A percentile compares a stretch with the other conserved stretches of the same genome.
Evolutionary conservation across 1,284 basidiomycete genomes (phyloP).

Genomic region (Fomitopsis pinicola): DNA sequence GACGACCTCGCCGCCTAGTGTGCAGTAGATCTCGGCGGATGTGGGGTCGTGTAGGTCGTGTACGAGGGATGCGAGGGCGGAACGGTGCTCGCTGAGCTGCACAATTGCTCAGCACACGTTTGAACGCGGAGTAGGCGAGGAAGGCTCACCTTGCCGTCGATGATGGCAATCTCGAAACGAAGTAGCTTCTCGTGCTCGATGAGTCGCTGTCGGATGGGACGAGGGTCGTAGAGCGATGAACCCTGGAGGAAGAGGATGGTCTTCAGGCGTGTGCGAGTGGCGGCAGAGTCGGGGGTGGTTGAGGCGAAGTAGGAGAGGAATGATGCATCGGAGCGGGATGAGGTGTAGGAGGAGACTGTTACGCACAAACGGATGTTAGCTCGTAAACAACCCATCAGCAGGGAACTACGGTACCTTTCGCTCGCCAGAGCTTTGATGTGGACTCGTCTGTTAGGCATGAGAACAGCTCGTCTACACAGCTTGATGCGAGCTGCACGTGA

Average conservation of each 20-base stretch:
- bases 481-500: conserved; percentile 54
- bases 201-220: conserved; percentile 43
- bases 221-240: conserved; percentile 62
- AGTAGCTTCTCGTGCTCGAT: conserved; percentile 49
- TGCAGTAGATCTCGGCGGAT: conserved; percentile 81
- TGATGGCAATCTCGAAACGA: conserved; percentile 70
- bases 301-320: conserved; percentile 60
- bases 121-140: neutral
- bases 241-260: conserved; percentile 75
- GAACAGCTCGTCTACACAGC: conserved; percentile 55
- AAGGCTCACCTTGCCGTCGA: conserved; percentile 72
- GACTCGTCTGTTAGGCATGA: conserved; percentile 42
- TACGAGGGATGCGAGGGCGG: conserved; percentile 66
- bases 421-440: conserved; percentile 63
- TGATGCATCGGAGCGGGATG: conserved; percentile 55
- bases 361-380: conserved; percentile 7
- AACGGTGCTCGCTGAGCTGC: conserved; percentile 62
- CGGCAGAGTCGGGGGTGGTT: conserved; percentile 70
- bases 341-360: conserved; percentile 41
- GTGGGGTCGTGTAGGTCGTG: conserved; percentile 67
- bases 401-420: conserved; percentile 50
- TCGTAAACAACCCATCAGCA: neutral
- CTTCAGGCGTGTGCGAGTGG: conserved; percentile 73
- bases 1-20: conserved; percentile 69
- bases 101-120: neutral